phyloP scores from a whole-genome alignment of 2,329 filamentous ascomycete species.

The Calonectria leucothoes region DNA sequence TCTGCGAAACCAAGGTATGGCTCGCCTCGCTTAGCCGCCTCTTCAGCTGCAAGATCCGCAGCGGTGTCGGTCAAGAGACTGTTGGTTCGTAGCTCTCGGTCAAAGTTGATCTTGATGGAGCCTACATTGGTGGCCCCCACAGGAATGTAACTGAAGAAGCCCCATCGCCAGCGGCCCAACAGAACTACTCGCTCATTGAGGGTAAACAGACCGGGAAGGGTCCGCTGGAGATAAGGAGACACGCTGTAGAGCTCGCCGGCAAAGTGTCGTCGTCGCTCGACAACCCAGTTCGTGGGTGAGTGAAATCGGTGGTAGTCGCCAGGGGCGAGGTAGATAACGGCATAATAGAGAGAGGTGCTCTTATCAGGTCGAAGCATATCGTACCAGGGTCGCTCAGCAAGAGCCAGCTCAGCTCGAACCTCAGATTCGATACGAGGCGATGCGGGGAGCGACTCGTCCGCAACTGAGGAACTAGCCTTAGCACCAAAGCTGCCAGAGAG shows the following conservation, averaged over 20 bases:
- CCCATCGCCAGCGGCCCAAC: conserved; percentile 93
- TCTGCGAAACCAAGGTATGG: conserved; percentile 92
- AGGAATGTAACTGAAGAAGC: conserved; percentile 96
- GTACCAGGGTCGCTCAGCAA: conserved; percentile 78
- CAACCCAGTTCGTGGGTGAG: conserved; percentile 94
- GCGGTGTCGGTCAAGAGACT: conserved; percentile 91
- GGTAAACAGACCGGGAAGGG: conserved; percentile 92
- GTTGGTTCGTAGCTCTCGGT: conserved; percentile 93
- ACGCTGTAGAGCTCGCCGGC: conserved; percentile 96
- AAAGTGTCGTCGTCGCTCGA: conserved; percentile 94
- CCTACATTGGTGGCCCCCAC: conserved; percentile 98
- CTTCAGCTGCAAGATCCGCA: conserved; percentile 86
- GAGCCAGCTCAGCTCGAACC: conserved; percentile 85
- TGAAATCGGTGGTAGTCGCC: conserved; percentile 99
- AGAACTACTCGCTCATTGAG: conserved; percentile 96
- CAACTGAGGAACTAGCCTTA: conserved; percentile 59
- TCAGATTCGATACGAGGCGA: conserved; percentile 81
- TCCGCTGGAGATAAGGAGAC: conserved; percentile 93
- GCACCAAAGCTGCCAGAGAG: conserved; percentile 76
- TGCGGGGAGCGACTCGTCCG: conserved; percentile 77
- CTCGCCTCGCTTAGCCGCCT: conserved; percentile 80
- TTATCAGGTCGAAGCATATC: conserved; percentile 70
- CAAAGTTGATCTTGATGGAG: conserved; percentile 97
- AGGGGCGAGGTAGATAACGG: conserved; percentile 93
- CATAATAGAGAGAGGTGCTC: conserved; percentile 86